These are phyloP conservation scores for Aspergillus ellipticus DNA, from an alignment of 495 filamentous ascomycete genomes.

Conservation along the genomic window DNA sequence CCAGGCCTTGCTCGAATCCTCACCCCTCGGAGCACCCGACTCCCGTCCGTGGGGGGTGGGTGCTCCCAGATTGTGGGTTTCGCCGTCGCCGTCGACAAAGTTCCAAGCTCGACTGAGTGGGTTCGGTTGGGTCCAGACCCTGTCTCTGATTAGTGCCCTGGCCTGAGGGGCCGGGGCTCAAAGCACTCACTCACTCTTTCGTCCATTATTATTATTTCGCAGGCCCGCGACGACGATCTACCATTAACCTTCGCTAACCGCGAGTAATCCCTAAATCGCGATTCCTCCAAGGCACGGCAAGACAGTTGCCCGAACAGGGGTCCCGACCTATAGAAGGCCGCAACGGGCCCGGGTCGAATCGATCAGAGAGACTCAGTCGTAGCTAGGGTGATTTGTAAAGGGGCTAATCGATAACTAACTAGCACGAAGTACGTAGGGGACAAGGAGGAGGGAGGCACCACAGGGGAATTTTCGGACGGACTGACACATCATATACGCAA, in stretches of 20 bases:
- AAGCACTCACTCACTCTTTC: background rate
- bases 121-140: background rate
- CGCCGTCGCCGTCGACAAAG: too few species aligned
- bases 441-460: background rate
- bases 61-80: too few species aligned
- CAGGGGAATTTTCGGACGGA: background rate
- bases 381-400: background rate
- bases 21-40: background rate
- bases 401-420: background rate
- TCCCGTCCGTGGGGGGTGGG: too few species aligned
- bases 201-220: too few species aligned
- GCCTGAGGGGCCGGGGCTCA: too few species aligned
- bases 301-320: background rate
- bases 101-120: too few species aligned
- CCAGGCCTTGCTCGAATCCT: background rate
- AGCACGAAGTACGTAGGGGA: background rate
- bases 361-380: background rate
- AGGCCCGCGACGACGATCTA: background rate
- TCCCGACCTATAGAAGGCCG: background rate
- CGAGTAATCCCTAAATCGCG: background rate
- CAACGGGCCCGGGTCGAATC: background rate
- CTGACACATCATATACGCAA: constrained; percentile 9
- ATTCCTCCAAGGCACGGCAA: background rate
- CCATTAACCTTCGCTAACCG: background rate
- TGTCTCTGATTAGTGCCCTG: background rate